Evolutionary conservation across 1,284 basidiomycete species (phyloP).

Genomic region (Cryptococcus sp.): DNA sequence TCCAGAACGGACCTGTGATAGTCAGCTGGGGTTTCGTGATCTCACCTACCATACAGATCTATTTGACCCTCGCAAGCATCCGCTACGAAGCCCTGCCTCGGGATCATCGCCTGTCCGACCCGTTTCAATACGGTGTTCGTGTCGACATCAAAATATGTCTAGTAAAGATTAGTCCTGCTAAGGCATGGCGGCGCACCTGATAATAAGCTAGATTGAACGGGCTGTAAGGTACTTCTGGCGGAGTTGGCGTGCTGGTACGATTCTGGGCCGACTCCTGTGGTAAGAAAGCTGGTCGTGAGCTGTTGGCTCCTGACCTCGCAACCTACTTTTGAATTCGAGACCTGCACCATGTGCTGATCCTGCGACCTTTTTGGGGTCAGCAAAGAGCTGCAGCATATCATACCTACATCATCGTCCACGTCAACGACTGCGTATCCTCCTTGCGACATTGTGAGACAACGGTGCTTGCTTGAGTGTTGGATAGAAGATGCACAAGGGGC

Average conservation of each 20-base stretch:
- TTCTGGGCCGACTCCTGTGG: conserved; percentile 19
- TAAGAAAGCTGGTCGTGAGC: conserved; percentile 25
- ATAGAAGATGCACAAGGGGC: too few relatives aligned
- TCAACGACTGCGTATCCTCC: conserved; percentile 52
- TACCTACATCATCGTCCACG: conserved; percentile 50
- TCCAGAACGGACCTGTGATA: conserved; percentile 82
- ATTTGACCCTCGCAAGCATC: conserved; percentile 55
- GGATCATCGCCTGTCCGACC: conserved; percentile 54
- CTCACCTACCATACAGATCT: conserved; percentile 55
- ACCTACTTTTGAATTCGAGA: conserved; percentile 52
- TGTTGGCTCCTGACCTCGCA: not conserved
- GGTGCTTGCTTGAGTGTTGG: too few relatives aligned
- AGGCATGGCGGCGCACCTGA: conserved; percentile 31
- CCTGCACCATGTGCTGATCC: conserved; percentile 17
- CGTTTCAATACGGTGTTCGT: conserved; percentile 53
- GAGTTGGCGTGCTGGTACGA: conserved; percentile 12
- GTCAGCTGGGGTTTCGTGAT: conserved; percentile 3
- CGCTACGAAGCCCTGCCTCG: conserved; percentile 54
- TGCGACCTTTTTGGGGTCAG: not conserved
- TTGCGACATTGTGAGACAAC: conserved; percentile 22
- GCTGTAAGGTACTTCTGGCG: conserved; percentile 41
- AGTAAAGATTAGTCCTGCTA: not conserved
- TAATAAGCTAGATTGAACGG: conserved; percentile 56
- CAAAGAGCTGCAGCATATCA: not conserved
- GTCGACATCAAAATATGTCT: conserved; percentile 57